phyloP scores from a whole-genome alignment of 768 basidiomycete genomes.

The Lentinus brumalis region DNA sequence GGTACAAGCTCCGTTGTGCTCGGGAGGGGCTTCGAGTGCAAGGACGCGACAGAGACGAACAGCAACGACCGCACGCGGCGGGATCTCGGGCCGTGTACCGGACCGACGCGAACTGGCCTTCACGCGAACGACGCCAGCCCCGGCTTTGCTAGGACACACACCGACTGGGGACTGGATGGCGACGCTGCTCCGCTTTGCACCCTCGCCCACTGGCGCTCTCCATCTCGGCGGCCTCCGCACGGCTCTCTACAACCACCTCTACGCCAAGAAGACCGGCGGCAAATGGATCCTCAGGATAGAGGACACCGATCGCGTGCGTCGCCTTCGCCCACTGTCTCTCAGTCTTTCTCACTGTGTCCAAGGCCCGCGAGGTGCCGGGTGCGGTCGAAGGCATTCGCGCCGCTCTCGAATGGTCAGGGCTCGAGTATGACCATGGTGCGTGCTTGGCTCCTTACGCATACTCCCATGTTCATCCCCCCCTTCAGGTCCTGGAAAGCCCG shows the following conservation, averaged over 20 bases:
- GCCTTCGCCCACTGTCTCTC: not conserved
- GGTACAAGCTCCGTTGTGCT: too few relatives aligned
- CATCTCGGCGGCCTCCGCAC: conserved; percentile 96
- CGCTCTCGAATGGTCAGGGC: conserved; percentile 86
- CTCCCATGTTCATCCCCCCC: not conserved
- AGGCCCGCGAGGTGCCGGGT: conserved; percentile 83
- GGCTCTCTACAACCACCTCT: conserved; percentile 89
- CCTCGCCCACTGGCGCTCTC: conserved; percentile 92
- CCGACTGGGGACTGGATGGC: not conserved
- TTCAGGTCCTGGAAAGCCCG: conserved; percentile 75
- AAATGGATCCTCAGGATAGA: conserved; percentile 93
- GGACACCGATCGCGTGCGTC: conserved; percentile 89
- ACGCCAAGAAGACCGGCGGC: conserved; percentile 79
- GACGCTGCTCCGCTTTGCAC: conserved; percentile 83
- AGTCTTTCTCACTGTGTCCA: not conserved
- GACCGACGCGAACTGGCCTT: too few relatives aligned
- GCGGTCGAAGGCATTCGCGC: conserved; percentile 79
- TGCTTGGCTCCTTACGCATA: not conserved
- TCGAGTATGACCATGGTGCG: conserved; percentile 90
- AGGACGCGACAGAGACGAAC: too few relatives aligned
- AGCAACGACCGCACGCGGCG: too few relatives aligned
- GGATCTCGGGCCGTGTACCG: too few relatives aligned
- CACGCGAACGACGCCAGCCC: too few relatives aligned
- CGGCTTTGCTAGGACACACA: too few relatives aligned
- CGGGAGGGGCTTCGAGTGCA: too few relatives aligned